Conservation (phyloP, 176 grass and related monocot species). For the Oryza nivara region DNA sequence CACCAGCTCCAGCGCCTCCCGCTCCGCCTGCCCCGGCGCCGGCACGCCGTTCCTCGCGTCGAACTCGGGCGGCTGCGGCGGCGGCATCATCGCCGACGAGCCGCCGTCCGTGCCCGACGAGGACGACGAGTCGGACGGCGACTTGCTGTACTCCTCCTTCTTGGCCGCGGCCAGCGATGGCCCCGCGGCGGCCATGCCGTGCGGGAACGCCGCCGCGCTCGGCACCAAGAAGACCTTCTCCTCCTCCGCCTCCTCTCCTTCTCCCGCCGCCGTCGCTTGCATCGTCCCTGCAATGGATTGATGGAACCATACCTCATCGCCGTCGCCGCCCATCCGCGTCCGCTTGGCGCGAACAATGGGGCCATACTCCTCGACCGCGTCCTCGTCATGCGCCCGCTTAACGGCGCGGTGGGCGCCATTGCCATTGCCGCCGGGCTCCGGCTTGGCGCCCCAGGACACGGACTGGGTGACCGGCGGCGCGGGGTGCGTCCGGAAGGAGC, state of each 20-base stretch:
- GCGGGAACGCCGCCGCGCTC: conserved; percentile 68
- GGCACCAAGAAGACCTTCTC: conserved; percentile 84
- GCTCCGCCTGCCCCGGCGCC: neutral
- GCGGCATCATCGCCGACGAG: conserved; percentile 27
- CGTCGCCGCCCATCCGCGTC: conserved; percentile 52
- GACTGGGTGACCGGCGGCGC: conserved; percentile 54
- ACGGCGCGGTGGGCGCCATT: conserved; percentile 30
- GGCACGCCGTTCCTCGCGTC: neutral
- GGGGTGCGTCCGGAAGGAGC: conserved; percentile 69
- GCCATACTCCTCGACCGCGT: conserved; percentile 52
- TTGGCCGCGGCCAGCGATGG: conserved; percentile 54
- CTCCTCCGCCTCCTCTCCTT: conserved; percentile 44
- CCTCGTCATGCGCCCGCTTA: conserved; percentile 75
- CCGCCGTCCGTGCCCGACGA: conserved; percentile 64
- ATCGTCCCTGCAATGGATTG: conserved; percentile 61
- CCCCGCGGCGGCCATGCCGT: conserved; percentile 51
- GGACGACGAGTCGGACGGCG: conserved; percentile 77
- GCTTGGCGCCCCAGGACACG: conserved; percentile 55
- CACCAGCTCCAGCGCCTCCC: conserved; percentile 49
- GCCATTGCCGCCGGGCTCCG: conserved; percentile 43
- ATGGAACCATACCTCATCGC: conserved; percentile 84
- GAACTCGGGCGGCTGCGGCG: conserved; percentile 3
- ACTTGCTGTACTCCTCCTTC: conserved; percentile 69
- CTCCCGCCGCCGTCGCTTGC: conserved; percentile 31
- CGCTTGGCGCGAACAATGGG: conserved; percentile 71